phyloP scores from a whole-genome alignment of 1,139 yeast genomes.

The Williopsis jadinii region DNA sequence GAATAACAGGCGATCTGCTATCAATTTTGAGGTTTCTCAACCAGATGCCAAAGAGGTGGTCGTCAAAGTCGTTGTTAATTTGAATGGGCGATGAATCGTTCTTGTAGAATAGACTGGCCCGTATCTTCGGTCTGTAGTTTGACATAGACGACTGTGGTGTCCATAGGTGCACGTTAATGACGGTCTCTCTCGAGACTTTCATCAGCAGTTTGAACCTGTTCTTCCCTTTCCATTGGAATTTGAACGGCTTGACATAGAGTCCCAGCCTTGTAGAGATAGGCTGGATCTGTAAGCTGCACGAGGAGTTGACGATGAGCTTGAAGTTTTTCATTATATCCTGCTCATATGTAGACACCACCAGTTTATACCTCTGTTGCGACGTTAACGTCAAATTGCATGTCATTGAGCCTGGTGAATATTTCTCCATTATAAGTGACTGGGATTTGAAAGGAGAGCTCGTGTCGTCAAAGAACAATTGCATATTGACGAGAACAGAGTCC shows the following conservation, averaged over 20 bases:
- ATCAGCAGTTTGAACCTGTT: slow-evolving; percentile 34
- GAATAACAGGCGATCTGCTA: slow-evolving; percentile 16
- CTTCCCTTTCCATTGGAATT: slow-evolving; percentile 32
- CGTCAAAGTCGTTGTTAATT: slow-evolving; percentile 24
- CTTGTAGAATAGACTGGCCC: slow-evolving; percentile 39
- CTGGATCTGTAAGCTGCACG: slow-evolving; percentile 11
- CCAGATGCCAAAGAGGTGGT: slow-evolving; percentile 24
- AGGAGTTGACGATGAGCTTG: slow-evolving; percentile 9
- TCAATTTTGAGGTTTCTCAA: slow-evolving; percentile 4
- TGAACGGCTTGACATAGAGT: slow-evolving; percentile 25
- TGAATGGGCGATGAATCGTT: slow-evolving; percentile 15
- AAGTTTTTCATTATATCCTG: slow-evolving; percentile 18
- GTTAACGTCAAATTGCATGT: slow-evolving; percentile 31
- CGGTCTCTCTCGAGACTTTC: slow-evolving; percentile 16
- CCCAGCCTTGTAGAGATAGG: slow-evolving; percentile 27
- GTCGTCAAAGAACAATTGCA: slow-evolving; percentile 36
- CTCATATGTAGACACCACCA: slow-evolving; percentile 33
- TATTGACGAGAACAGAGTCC: slow-evolving; percentile 24
- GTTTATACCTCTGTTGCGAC: slow-evolving; percentile 28
- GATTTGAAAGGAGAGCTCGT: slow-evolving; percentile 23
- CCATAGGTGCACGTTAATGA: slow-evolving; percentile 26
- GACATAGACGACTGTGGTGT: slow-evolving; percentile 16
- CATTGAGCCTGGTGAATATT: slow-evolving; percentile 26
- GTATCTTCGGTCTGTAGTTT: slow-evolving; percentile 21
- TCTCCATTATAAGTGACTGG: slow-evolving; percentile 27